Conservation (phyloP, 345 rosid genomes). For the Alliaria petiolata region DNA sequence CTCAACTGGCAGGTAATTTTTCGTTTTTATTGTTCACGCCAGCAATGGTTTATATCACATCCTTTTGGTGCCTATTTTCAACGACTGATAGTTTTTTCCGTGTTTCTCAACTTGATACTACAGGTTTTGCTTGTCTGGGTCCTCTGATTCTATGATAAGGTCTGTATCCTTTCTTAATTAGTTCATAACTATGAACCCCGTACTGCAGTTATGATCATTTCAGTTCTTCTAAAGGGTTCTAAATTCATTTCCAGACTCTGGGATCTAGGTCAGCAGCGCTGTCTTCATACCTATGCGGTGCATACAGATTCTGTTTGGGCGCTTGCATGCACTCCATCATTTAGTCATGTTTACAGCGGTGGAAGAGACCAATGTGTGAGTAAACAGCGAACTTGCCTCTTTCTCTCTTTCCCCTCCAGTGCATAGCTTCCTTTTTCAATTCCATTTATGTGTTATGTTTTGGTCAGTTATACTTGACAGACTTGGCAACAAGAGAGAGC, state of each 20-base stretch:
- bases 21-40: neutral
- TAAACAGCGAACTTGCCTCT: constrained; percentile 1
- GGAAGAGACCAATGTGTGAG: constrained; percentile 99
- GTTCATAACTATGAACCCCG: neutral
- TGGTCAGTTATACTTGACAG: constrained; percentile 91
- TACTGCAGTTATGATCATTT: constrained; percentile 2
- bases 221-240: constrained; percentile 26
- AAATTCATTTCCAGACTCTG: constrained; percentile 58
- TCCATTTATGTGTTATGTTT: constrained; percentile 16
- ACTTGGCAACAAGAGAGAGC: constrained; percentile 90
- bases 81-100: neutral
- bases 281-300: constrained; percentile 98
- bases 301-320: constrained; percentile 99
- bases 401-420: constrained; percentile 12
- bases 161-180: constrained; percentile 26
- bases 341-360: constrained; percentile 97
- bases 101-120: constrained; percentile 26
- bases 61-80: neutral
- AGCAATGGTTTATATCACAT: neutral
- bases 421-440: neutral
- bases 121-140: constrained; percentile 98
- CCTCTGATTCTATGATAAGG: constrained; percentile 99
- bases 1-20: constrained; percentile 82
- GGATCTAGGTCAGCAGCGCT: constrained; percentile 99
- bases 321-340: constrained; percentile 91